Evolutionary conservation across 495 filamentous ascomycete genomes (phyloP), one percentile per base, ranked within the genome.

Genomic region (Penicillium lividum): DNA sequence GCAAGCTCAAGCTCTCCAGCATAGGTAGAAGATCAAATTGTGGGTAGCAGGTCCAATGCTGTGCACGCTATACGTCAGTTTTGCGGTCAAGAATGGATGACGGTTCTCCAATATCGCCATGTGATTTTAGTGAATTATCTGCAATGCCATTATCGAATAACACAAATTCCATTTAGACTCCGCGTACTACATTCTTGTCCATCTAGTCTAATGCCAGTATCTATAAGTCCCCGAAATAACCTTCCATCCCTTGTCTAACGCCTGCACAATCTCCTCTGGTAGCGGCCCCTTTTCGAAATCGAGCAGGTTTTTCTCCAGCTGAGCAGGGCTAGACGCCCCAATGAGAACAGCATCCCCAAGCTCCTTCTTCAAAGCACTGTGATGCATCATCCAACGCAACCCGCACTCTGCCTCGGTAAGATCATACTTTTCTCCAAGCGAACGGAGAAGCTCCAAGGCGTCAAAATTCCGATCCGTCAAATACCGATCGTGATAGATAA

Each of bases 151-250:
- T 22, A 22, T 22, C 22, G 22, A 22, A 22, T 22, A 22, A 22
- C 22, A 22, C 22, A 22, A 22, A 22, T 22, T 22, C 22, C 22
- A 22, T 22, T 22, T 1, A 22, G 22, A 22, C 22, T 22, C 22
- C 22, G 22, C 22, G 22, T 22, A 22, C 22, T 22, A 22, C 22
- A 22, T 22, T 22, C 22, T 22, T 22, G 22, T 22, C 22, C 22
- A 22, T 22, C 40, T 27, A 8, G 43, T 3, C 25, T n/a, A 52
- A 25, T 54, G 53, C 53, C 53, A 54, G 16, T 45, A 54, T 8
- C 10, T 33, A 34, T 44, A 0, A 46, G 40, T 28, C 44, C 52
- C 52, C 13, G 36, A 36, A 33, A 54, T 28, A 16, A 34, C 42
- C 11, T 31, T 38, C 42, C 53, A 54, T 33, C 40, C 53, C 13